phyloP scores from a whole-genome alignment of 1,284 basidiomycete species.

The Cutaneotrichosporon spelunceum region DNA sequence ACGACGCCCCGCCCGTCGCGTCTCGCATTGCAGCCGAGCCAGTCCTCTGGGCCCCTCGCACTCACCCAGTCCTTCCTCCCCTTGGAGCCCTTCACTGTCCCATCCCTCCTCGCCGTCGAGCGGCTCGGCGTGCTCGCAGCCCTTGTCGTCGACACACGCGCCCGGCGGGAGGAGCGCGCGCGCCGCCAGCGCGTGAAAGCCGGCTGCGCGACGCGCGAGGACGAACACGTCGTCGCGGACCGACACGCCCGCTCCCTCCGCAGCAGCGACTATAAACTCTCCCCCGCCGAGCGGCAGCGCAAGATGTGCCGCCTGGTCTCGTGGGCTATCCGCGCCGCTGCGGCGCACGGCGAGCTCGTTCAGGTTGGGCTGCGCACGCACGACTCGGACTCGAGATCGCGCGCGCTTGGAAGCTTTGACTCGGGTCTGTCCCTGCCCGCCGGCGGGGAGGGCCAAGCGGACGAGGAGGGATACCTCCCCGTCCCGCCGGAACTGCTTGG shows the following conservation, averaged over 20 bases:
- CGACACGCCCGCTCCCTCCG: conserved; percentile 4
- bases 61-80: neutral
- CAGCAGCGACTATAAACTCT: conserved; percentile 12
- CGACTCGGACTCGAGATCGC: too few species aligned
- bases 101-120: conserved; percentile 24
- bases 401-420: conserved; percentile 1
- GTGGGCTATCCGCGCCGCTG: conserved; percentile 32
- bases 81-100: conserved; percentile 25
- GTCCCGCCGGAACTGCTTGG: conserved; percentile 35
- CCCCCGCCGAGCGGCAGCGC: conserved; percentile 17
- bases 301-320: conserved; percentile 28
- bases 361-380: conserved; percentile 20
- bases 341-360: conserved; percentile 35
- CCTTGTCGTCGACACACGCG: conserved; percentile 31
- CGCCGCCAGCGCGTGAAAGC: conserved; percentile 30
- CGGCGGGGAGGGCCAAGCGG: too few species aligned
- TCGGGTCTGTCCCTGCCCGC: neutral
- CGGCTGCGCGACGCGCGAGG: conserved; percentile 20
- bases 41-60: neutral
- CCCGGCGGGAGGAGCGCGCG: conserved; percentile 31
- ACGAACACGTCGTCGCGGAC: conserved; percentile 23
- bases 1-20: too few species aligned
- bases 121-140: conserved; percentile 28
- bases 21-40: neutral
- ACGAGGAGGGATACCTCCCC: conserved; percentile 33